These are phyloP conservation scores for Agrostemma githago DNA, from an alignment of 148 eudicot genomes.

Conservation along the genomic window DNA sequence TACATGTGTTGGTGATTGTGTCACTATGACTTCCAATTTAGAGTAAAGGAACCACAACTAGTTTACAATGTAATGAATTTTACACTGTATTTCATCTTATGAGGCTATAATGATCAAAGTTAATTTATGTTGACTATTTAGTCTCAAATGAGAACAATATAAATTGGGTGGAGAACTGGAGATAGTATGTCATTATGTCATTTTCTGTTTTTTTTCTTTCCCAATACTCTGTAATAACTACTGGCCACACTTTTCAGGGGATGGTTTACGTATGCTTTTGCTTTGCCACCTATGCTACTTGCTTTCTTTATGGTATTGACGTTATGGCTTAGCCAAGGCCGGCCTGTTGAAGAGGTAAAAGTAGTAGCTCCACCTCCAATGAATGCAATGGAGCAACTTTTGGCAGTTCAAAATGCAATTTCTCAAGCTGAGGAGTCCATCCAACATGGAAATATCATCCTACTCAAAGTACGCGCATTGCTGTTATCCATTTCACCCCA, in stretches of 20 bases:
- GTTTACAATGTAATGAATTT: not conserved
- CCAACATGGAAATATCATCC: slow-evolving; percentile 75
- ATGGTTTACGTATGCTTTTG: slow-evolving; percentile 60
- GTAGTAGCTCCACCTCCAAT: slow-evolving; percentile 69
- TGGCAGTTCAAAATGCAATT: slow-evolving; percentile 87
- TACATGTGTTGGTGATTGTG: not conserved
- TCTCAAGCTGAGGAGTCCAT: slow-evolving; percentile 78
- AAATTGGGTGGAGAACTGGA: not conserved
- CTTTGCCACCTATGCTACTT: slow-evolving; percentile 38
- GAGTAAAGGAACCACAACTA: no score
- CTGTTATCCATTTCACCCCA: slow-evolving; percentile 76
- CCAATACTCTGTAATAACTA: not conserved
- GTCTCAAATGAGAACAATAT: not conserved
- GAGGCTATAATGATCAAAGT: not conserved
- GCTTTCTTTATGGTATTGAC: slow-evolving; percentile 62
- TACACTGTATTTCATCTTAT: not conserved
- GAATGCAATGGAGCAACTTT: slow-evolving; percentile 86
- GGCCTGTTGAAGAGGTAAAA: slow-evolving; percentile 52
- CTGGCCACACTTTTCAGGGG: slow-evolving; percentile 48
- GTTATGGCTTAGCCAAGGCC: slow-evolving; percentile 43
- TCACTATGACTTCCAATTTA: not conserved
- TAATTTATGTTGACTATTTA: not conserved
- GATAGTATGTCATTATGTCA: not conserved
- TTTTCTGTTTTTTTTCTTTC: not conserved
- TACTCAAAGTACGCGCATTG: slow-evolving; percentile 75